Conservation (phyloP, 352 stramenopile species). For the Globisporangium polare region DNA sequence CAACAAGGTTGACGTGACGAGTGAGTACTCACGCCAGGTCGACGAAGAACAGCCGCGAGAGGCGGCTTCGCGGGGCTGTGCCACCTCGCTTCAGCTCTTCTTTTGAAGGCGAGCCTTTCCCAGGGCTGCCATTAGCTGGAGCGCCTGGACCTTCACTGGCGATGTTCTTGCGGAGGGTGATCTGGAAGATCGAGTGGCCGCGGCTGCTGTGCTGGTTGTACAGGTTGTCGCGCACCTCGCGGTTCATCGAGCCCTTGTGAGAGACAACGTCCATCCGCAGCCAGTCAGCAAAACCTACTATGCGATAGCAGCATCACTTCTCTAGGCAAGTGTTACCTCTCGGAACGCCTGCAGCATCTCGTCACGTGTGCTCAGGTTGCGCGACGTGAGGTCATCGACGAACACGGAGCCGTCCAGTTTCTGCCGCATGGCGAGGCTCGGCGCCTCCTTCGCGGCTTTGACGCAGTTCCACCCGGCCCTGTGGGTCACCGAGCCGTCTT, state of each 20-base stretch:
- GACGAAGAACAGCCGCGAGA: constrained; percentile 68
- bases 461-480: constrained; percentile 53
- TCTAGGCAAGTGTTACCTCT: constrained; percentile 29
- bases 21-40: constrained; percentile 45
- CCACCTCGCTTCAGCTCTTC: neutral
- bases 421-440: constrained; percentile 53
- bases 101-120: neutral
- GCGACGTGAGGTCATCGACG: constrained; percentile 61
- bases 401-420: constrained; percentile 67
- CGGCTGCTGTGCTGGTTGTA: constrained; percentile 71
- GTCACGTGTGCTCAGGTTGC: constrained; percentile 31
- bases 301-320: neutral
- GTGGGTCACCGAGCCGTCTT: constrained; percentile 19
- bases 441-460: constrained; percentile 38
- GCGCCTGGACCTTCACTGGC: neutral
- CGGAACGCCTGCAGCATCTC: constrained; percentile 60
- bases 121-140: neutral
- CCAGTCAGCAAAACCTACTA: neutral
- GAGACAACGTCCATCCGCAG: neutral
- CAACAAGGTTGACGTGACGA: neutral
- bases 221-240: constrained; percentile 66
- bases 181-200: constrained; percentile 71
- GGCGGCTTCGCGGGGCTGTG: constrained; percentile 26
- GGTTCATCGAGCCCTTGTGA: constrained; percentile 65
- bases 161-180: constrained; percentile 48